phyloP scores from a whole-genome alignment of 1,139 yeast species.

The Pichia sp. region DNA sequence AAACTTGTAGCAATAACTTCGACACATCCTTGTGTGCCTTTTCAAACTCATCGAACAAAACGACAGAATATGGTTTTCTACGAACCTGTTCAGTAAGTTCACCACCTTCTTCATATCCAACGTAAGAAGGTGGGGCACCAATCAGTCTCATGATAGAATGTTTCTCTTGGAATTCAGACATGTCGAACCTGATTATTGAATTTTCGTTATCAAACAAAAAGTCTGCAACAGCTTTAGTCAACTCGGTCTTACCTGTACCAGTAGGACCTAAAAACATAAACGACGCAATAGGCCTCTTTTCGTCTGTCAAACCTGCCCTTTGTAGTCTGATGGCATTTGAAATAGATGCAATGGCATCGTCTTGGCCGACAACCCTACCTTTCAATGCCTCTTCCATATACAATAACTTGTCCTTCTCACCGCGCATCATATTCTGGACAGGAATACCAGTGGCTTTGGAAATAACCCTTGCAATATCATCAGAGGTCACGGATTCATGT shows the following conservation, averaged over 20 bases:
- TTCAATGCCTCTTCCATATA: constrained; percentile 80
- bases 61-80: constrained; percentile 89
- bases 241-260: constrained; percentile 96
- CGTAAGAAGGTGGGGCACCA: constrained; percentile 98
- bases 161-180: constrained; percentile 96
- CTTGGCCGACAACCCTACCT: constrained; percentile 87
- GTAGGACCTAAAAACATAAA: constrained; percentile 97
- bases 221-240: constrained; percentile 87
- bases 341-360: constrained; percentile 84
- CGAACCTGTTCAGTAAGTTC: constrained; percentile 94
- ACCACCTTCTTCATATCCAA: constrained; percentile 93
- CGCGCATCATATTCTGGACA: constrained; percentile 83
- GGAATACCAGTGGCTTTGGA: constrained; percentile 97
- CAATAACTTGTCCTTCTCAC: constrained; percentile 85
- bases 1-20: constrained; percentile 80
- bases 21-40: constrained; percentile 95
- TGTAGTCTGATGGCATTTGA: constrained; percentile 94
- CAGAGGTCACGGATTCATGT: constrained; percentile 91
- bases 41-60: constrained; percentile 92
- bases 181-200: constrained; percentile 85
- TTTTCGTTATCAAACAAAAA: constrained; percentile 85
- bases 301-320: constrained; percentile 93
- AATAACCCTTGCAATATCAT: constrained; percentile 88
- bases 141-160: constrained; percentile 85
- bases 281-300: constrained; percentile 91